These are phyloP conservation scores for Trichoderma sp. DNA, from an alignment of 2,329 filamentous ascomycete genomes.

Conservation along the genomic window DNA sequence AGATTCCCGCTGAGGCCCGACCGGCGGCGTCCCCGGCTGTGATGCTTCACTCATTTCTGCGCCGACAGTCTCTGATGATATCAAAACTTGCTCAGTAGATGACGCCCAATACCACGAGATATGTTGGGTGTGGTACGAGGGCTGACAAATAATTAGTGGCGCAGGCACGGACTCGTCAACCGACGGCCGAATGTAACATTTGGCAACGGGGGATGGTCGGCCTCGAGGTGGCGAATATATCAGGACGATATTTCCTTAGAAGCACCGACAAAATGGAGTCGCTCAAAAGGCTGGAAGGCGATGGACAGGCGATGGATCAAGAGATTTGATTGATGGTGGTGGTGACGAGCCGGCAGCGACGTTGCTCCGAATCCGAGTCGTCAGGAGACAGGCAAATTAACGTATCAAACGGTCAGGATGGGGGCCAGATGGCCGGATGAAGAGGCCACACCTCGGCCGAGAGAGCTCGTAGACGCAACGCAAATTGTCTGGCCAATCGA, in stretches of 20 bases:
- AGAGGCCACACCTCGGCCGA: background rate
- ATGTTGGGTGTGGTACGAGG: slow-evolving; percentile 15
- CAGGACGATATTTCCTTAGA: background rate
- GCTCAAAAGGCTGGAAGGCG: background rate
- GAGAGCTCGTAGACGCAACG: background rate
- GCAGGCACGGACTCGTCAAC: slow-evolving; percentile 12
- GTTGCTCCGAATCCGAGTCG: slow-evolving; percentile 18
- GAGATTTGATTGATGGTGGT: background rate
- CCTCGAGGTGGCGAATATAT: slow-evolving; percentile 12
- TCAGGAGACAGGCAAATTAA: slow-evolving; percentile 11
- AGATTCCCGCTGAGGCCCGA: slow-evolving; percentile 36
- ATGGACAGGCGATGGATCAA: background rate
- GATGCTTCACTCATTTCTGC: slow-evolving; percentile 38
- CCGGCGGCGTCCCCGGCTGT: slow-evolving; percentile 28
- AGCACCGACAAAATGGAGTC: background rate
- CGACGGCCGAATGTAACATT: background rate
- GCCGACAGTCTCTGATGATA: background rate
- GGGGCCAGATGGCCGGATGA: background rate
- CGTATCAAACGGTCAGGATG: slow-evolving; percentile 13
- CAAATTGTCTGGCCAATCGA: background rate
- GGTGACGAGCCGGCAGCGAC: slow-evolving; percentile 8
- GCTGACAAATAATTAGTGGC: slow-evolving; percentile 21
- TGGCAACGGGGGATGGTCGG: background rate
- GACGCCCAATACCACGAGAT: background rate
- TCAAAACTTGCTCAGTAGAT: background rate